These are phyloP conservation scores for Petunia hybrid DNA, from an alignment of 305 asterid genomes.

Conservation along the genomic window DNA sequence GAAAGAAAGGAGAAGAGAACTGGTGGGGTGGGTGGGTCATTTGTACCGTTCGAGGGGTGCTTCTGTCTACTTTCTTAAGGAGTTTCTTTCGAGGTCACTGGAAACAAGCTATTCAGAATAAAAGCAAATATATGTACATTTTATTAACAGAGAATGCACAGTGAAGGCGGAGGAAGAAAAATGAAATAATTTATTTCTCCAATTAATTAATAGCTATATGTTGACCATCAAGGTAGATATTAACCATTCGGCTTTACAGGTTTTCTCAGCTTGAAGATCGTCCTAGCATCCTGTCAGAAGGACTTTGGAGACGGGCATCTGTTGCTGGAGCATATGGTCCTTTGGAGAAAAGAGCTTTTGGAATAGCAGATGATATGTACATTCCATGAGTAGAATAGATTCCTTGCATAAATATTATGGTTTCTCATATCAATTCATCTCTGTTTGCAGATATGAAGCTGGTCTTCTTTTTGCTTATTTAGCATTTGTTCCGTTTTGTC, in stretches of 20 bases:
- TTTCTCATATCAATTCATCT: constrained; percentile 29
- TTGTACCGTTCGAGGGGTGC: constrained; percentile 13
- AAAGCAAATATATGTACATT: background rate
- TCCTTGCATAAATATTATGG: constrained; percentile 6
- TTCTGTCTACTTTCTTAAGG: constrained; percentile 19
- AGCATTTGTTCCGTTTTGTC: constrained; percentile 88
- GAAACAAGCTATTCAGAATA: background rate
- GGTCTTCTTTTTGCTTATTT: constrained; percentile 84
- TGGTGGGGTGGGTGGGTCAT: too few relatives aligned
- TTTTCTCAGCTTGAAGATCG: constrained; percentile 65
- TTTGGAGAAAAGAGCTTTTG: constrained; percentile 83
- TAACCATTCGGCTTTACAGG: constrained; percentile 52
- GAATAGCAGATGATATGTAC: constrained; percentile 97
- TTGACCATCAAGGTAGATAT: background rate
- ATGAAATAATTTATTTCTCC: too few relatives aligned
- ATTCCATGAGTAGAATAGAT: constrained; percentile 23
- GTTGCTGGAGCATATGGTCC: constrained; percentile 80
- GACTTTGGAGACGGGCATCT: constrained; percentile 88
- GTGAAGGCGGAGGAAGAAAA: background rate
- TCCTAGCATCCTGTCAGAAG: constrained; percentile 61
- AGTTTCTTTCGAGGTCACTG: background rate
- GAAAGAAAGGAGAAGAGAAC: too few relatives aligned
- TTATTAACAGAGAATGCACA: background rate
- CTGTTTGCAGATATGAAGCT: constrained; percentile 81
- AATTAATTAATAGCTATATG: background rate